These are phyloP conservation scores for Aspergillus tamarii DNA, from an alignment of 2,329 filamentous ascomycete genomes.

Conservation along the genomic window DNA sequence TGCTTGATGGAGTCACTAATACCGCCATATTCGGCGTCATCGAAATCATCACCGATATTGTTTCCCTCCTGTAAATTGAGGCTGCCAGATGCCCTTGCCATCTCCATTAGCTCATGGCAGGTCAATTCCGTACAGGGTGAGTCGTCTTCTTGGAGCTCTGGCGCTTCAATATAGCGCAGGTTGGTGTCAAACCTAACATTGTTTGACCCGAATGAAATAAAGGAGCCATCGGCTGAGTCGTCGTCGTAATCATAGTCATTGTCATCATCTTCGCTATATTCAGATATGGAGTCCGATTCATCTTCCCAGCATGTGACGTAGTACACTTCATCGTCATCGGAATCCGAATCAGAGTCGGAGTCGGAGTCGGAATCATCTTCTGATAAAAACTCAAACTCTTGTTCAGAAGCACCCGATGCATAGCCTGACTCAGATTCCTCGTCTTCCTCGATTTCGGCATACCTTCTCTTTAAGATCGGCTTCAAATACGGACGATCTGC, in stretches of 20 bases:
- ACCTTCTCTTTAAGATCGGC: constrained; percentile 40
- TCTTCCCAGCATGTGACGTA: constrained; percentile 37
- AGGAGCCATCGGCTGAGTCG: constrained; percentile 37
- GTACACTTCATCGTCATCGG: constrained; percentile 32
- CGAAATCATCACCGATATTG: constrained; percentile 20
- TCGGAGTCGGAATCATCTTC: constrained; percentile 11
- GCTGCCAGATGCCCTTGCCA: constrained; percentile 32
- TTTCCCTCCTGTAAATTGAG: constrained; percentile 24
- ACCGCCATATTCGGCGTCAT: constrained; percentile 22
- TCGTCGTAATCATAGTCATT: constrained; percentile 12
- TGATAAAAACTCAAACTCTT: constrained; percentile 18
- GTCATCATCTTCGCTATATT: constrained; percentile 33
- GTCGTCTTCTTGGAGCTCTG: constrained; percentile 31
- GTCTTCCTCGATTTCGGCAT: constrained; percentile 29
- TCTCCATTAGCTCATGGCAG: constrained; percentile 45
- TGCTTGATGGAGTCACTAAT: constrained; percentile 25
- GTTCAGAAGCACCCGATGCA: constrained; percentile 38
- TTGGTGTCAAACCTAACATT: constrained; percentile 39
- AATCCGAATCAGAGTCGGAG: constrained; percentile 27
- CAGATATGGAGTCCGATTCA: constrained; percentile 30
- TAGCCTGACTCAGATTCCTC: constrained; percentile 42
- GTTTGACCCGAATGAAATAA: constrained; percentile 39
- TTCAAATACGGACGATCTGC: constrained; percentile 33
- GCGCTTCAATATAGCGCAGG: constrained; percentile 39
- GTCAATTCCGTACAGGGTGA: constrained; percentile 36